phyloP scores from a whole-genome alignment of 208 protist species.

The Crithidia thermophila region DNA sequence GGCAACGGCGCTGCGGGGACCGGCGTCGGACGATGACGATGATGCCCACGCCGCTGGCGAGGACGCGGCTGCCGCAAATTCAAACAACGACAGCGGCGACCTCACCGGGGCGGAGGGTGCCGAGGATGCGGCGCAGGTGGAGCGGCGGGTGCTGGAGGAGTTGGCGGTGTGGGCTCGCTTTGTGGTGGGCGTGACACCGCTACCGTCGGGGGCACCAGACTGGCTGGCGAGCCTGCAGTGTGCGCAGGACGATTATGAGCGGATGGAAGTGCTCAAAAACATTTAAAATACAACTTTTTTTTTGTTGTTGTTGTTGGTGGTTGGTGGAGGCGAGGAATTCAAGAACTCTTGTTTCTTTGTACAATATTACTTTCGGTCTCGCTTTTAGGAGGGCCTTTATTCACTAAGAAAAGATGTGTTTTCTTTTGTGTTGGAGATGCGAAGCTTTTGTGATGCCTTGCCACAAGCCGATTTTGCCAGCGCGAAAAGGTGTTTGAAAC shows the following conservation, averaged over 20 bases:
- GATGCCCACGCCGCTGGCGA: not conserved
- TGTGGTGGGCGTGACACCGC: not conserved
- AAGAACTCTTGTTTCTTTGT: no score
- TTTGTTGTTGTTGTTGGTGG: not conserved
- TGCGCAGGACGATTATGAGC: conserved; percentile 59
- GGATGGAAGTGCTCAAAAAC: conserved; percentile 42
- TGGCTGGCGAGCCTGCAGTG: conserved; percentile 39
- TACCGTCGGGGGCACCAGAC: conserved; percentile 21
- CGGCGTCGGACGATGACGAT: not conserved
- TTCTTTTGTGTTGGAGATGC: no score
- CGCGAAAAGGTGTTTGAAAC: no score
- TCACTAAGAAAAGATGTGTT: no score
- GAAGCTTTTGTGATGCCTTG: no score
- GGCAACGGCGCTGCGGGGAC: conserved; percentile 16
- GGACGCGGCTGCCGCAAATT: no score
- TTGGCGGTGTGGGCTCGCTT: conserved; percentile 44
- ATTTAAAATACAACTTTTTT: not conserved
- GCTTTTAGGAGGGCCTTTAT: no score
- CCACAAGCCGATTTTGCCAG: no score
- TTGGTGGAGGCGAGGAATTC: no score
- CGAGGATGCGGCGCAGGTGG: conserved; percentile 12
- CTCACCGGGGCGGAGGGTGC: no score
- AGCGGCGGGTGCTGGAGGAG: conserved; percentile 32
- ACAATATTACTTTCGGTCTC: no score
- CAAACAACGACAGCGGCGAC: no score